These are phyloP conservation scores for Diaporthe amygdali DNA, from an alignment of 2,329 filamentous ascomycete species.

Conservation along the genomic window DNA sequence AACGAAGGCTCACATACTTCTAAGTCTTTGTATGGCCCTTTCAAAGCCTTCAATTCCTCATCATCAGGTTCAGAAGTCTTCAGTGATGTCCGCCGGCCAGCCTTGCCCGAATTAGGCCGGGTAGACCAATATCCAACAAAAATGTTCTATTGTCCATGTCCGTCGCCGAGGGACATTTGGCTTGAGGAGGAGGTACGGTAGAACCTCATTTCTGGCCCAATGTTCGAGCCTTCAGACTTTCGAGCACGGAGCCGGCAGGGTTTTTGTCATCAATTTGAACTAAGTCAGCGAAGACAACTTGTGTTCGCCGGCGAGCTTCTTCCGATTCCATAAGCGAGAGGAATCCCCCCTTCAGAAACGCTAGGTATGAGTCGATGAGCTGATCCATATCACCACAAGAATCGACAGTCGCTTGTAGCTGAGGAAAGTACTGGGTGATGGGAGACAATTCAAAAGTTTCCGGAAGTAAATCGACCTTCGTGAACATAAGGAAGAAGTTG, in stretches of 20 bases:
- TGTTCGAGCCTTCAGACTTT: neutral
- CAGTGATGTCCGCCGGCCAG: neutral
- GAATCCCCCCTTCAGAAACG: neutral
- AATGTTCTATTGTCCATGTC: neutral
- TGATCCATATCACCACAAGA: neutral
- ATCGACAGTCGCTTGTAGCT: neutral
- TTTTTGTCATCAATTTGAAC: neutral
- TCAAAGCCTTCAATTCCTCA: neutral
- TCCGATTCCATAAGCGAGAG: neutral
- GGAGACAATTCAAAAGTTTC: neutral
- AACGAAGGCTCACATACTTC: too few species aligned
- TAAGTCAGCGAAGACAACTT: neutral
- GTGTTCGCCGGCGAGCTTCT: neutral
- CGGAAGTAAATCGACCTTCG: neutral
- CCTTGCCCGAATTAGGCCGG: neutral
- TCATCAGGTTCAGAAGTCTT: neutral
- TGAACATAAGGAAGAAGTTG: neutral
- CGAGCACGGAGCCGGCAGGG: neutral
- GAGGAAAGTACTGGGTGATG: neutral
- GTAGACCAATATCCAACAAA: too few species aligned
- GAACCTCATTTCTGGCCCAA: neutral
- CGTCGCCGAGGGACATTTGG: neutral
- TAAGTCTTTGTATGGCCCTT: too few species aligned
- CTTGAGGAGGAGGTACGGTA: neutral
- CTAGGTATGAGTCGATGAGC: neutral